Evolutionary conservation across 2,329 filamentous ascomycete genomes (phyloP).

Genomic region (Rachicladosporium sp.): DNA sequence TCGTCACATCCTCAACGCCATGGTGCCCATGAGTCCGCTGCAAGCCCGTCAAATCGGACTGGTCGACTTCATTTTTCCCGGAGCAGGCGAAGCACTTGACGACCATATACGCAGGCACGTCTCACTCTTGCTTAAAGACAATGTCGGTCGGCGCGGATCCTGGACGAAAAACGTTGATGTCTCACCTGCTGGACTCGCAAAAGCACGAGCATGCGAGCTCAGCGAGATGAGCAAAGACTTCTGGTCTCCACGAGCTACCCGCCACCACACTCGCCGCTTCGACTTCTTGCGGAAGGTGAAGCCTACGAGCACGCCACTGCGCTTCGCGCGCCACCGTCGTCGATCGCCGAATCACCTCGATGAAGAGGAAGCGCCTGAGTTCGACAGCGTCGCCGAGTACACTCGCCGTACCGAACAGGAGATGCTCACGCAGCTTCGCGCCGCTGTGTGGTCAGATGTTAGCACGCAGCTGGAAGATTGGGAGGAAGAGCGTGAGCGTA

Average conservation of each 20-base stretch:
- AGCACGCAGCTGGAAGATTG: conserved; percentile 1
- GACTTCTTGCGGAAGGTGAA: conserved; percentile 32
- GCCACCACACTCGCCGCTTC: conserved; percentile 28
- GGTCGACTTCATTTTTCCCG: conserved; percentile 29
- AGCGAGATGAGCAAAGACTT: conserved; percentile 33
- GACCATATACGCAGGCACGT: conserved; percentile 26
- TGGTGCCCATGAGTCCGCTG: conserved; percentile 28
- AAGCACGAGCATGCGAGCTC: conserved; percentile 26
- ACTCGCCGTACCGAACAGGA: conserved; percentile 7
- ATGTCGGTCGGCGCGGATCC: conserved; percentile 10
- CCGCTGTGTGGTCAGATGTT: conserved; percentile 8
- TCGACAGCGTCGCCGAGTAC: conserved; percentile 22
- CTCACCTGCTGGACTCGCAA: conserved; percentile 21
- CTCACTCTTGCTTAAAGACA: conserved; percentile 18
- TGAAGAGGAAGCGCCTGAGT: conserved; percentile 27
- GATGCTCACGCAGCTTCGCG: conserved; percentile 8
- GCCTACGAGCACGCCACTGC: conserved; percentile 25
- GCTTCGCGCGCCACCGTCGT: conserved; percentile 29
- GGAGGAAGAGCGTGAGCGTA: not conserved
- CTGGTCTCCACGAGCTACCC: conserved; percentile 26
- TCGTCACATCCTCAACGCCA: conserved; percentile 22
- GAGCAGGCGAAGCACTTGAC: conserved; percentile 22
- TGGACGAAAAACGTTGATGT: conserved; percentile 29
- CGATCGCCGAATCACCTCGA: conserved; percentile 13
- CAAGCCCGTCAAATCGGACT: conserved; percentile 28